Evolutionary conservation across 2,329 filamentous ascomycete species (phyloP), one percentile per base, ranked within the genome.

Genomic region (Hysterium pulicare): DNA sequence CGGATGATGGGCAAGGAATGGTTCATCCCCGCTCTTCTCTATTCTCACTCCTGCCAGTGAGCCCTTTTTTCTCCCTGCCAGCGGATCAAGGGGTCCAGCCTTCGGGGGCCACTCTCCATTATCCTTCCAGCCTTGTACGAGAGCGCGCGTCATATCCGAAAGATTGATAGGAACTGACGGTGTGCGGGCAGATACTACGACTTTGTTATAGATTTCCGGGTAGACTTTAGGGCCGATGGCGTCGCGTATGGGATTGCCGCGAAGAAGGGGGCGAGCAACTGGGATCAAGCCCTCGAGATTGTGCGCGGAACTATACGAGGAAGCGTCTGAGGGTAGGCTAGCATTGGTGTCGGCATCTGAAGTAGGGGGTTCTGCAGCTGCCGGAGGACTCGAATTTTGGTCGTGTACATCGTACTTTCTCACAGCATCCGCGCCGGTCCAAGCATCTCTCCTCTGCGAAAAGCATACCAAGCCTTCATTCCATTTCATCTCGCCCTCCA

Each of bases 61-160:
- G 5, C 36, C 35, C 9, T 33, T 37, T 50, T 64, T 67, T 52
- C 66, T 66, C 30, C 67, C 61, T 5, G 68, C 61, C 33, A 68
- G 69, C 48, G 74, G 63, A 57, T 78, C 72, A 34, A 73, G 54
- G 35, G 76, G 58, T 15, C 71, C 70, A 0, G 75, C 64, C 52
- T 79, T 81, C 1, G 87, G 88, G 4, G 91, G 90, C 91, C 91
- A 97, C 66, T 95, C 88, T 13, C 90, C 90, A 56, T 93, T 88
- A 31, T 87, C 78, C 66, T 94, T 95, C 91, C 91, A 96, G 33
- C 91, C 91, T 21, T 85, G 77, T 1, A 97, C 90, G 51, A 91
- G 86, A 10, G 87, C 82, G 8, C 82, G 78, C 17, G 87, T 81
- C 71, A 96, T 83, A 55, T 95, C 88, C 22, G 77, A 72, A 0